These are phyloP conservation scores for Rhizopus arrhizus DNA, from an alignment of 371 early-diverging fungal species.

Conservation along the genomic window DNA sequence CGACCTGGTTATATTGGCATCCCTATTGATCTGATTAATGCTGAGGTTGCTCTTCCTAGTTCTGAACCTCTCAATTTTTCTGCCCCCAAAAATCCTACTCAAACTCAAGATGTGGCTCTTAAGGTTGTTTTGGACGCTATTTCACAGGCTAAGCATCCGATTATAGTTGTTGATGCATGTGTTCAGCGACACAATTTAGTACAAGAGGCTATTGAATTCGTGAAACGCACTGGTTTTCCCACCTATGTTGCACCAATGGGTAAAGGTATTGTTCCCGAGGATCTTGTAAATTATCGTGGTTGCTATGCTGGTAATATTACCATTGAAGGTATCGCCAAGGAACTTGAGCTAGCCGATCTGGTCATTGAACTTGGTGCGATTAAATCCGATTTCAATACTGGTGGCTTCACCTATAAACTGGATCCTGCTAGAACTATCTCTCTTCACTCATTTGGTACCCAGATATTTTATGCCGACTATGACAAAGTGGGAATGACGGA, in stretches of 20 bases:
- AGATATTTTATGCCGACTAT: conserved; percentile 40
- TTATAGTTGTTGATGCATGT: conserved; percentile 52
- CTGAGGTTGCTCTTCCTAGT: conserved; percentile 27
- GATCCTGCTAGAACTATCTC: conserved; percentile 39
- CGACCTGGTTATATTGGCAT: conserved; percentile 52
- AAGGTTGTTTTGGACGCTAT: conserved; percentile 31
- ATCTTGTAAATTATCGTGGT: conserved; percentile 39
- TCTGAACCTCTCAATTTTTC: conserved; percentile 8
- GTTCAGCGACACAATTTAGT: conserved; percentile 37
- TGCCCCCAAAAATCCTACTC: conserved; percentile 25
- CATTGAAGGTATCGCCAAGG: conserved; percentile 30
- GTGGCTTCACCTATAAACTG: conserved; percentile 42
- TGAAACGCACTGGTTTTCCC: conserved; percentile 41
- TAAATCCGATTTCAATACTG: conserved; percentile 58
- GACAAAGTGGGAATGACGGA: conserved; percentile 43
- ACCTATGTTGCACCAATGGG: conserved; percentile 52
- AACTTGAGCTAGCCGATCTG: conserved; percentile 43
- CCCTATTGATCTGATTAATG: conserved; percentile 47
- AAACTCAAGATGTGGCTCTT: conserved; percentile 31
- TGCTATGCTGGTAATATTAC: conserved; percentile 44
- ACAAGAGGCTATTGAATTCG: conserved; percentile 33
- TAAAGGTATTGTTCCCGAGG: conserved; percentile 45
- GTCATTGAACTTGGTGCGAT: conserved; percentile 52
- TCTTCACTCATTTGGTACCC: conserved; percentile 40
- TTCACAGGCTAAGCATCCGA: conserved; percentile 35